Conservation (phyloP, 495 filamentous ascomycete genomes). For the Daldinia concentrica region DNA sequence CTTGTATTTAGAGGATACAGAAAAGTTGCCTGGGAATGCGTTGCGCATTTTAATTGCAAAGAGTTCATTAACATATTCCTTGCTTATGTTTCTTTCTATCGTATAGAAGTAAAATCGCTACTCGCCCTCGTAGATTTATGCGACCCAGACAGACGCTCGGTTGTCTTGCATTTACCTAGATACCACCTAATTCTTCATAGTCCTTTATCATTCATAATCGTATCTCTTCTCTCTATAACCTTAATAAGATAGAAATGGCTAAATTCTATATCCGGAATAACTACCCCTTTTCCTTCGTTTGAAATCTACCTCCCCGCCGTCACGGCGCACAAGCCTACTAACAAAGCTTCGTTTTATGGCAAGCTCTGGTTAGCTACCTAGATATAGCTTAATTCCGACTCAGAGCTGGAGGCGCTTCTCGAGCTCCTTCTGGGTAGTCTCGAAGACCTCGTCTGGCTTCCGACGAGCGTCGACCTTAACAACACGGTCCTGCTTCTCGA, state of each 20-base stretch:
- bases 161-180: background rate
- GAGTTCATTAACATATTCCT: background rate
- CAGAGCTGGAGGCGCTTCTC: slow-evolving; percentile 40
- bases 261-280: slow-evolving; percentile 16
- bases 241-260: background rate
- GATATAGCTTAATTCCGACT: background rate
- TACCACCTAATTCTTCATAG: background rate
- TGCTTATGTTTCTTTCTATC: background rate
- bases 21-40: slow-evolving; percentile 28
- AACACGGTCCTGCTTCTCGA: slow-evolving; percentile 78
- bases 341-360: background rate
- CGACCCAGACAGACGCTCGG: slow-evolving; percentile 4
- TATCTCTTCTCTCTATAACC: slow-evolving; percentile 3
- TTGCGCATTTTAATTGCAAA: background rate
- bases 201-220: slow-evolving; percentile 10
- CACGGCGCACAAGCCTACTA: background rate
- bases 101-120: slow-evolving; percentile 13
- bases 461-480: slow-evolving; percentile 76
- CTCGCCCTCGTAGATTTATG: slow-evolving; percentile 18
- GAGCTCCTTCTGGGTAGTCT: slow-evolving; percentile 63
- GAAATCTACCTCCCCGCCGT: background rate
- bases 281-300: background rate
- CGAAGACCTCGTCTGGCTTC: slow-evolving; percentile 77
- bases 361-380: background rate
- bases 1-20: slow-evolving; percentile 40